These are phyloP conservation scores for Myrica gale DNA, from an alignment of 306 rosid genomes.

Conservation along the genomic window DNA sequence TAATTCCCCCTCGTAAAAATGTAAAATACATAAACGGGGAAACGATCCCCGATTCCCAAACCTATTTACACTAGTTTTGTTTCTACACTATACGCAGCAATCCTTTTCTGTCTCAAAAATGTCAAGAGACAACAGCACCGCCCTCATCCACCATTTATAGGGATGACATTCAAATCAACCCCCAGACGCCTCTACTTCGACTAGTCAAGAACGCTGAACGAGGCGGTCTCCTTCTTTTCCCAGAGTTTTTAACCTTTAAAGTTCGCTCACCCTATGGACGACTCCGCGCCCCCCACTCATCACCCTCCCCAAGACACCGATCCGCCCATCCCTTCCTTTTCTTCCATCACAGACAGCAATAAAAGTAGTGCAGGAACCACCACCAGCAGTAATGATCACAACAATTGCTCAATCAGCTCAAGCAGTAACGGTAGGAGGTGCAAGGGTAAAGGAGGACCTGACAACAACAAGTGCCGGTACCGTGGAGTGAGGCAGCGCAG, in stretches of 20 bases:
- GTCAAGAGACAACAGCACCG: constrained; percentile 52
- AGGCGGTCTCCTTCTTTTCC: constrained; percentile 48
- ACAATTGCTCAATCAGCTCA: background rate
- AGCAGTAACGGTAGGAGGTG: constrained; percentile 27
- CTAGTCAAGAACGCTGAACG: constrained; percentile 71
- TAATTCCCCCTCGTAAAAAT: background rate
- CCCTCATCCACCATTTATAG: constrained; percentile 78
- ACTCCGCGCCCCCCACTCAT: constrained; percentile 20
- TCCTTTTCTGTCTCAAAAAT: constrained; percentile 14
- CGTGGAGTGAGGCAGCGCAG: constrained; percentile 93
- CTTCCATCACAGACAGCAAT: constrained; percentile 18
- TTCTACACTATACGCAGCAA: constrained; percentile 46
- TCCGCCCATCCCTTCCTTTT: constrained; percentile 34
- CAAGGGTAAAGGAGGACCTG: constrained; percentile 93
- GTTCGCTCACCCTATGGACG: constrained; percentile 39
- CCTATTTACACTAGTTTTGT: constrained; percentile 37
- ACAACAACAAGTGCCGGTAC: constrained; percentile 82
- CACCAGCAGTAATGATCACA: background rate
- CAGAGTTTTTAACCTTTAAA: constrained; percentile 27
- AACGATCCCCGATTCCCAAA: constrained; percentile 54
- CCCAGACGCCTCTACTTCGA: constrained; percentile 32
- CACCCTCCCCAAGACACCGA: constrained; percentile 35
- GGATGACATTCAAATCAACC: constrained; percentile 43
- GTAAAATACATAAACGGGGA: background rate
- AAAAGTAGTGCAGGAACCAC: background rate